A percentile compares a stretch with the other conserved stretches of the same genome.
Conservation (phyloP, 768 basidiomycete genomes). For the Pulveroboletus sp. region DNA sequence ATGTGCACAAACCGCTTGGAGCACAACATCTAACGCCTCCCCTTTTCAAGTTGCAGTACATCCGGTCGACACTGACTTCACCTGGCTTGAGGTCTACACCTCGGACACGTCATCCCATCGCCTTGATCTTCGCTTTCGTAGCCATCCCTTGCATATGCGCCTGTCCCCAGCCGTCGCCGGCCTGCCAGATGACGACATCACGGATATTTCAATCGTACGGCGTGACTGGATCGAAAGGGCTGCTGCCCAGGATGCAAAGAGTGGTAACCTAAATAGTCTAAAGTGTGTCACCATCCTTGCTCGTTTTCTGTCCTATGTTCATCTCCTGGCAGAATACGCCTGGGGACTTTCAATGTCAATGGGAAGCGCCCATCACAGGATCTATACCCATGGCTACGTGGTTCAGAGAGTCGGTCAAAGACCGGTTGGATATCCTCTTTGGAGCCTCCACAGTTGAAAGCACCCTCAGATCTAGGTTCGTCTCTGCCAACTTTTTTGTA, state of each 20-base stretch:
- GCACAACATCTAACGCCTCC: not conserved
- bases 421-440: slow-evolving; percentile 33
- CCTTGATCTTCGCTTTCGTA: slow-evolving; percentile 49
- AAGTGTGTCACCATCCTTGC: slow-evolving; percentile 13
- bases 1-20: slow-evolving; percentile 1
- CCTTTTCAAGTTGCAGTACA: slow-evolving; percentile 11
- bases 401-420: slow-evolving; percentile 5
- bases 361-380: slow-evolving; percentile 72
- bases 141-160: slow-evolving; percentile 44
- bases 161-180: slow-evolving; percentile 64
- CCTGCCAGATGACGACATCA: slow-evolving; percentile 51
- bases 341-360: slow-evolving; percentile 85
- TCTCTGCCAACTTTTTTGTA: not conserved
- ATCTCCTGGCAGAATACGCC: slow-evolving; percentile 44
- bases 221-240: slow-evolving; percentile 58
- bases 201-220: slow-evolving; percentile 53
- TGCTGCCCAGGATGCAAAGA: slow-evolving; percentile 33
- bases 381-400: slow-evolving; percentile 59
- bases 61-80: slow-evolving; percentile 8
- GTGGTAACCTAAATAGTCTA: slow-evolving; percentile 19
- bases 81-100: slow-evolving; percentile 18
- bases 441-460: slow-evolving; percentile 34
- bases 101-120: slow-evolving; percentile 4
- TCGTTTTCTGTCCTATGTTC: not conserved
- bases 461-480: slow-evolving; percentile 23